These are phyloP conservation scores for Gyrodon lividus DNA, from an alignment of 768 basidiomycete genomes.

Conservation along the genomic window DNA sequence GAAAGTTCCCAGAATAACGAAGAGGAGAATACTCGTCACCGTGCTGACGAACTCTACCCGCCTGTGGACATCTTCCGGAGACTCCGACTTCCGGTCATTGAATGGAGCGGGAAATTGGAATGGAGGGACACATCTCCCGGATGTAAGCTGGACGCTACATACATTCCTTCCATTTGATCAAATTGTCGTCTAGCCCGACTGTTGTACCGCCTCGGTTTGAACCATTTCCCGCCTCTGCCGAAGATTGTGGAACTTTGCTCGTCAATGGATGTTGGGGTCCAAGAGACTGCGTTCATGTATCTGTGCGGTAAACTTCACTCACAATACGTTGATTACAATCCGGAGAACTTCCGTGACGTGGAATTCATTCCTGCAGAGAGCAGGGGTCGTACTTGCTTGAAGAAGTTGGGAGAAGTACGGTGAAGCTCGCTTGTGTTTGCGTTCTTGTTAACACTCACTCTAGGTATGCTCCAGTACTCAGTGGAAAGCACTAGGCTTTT, in stretches of 20 bases:
- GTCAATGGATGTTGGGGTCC: slow-evolving; percentile 43
- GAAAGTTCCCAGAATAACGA: slow-evolving; percentile 36
- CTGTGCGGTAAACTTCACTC: slow-evolving; percentile 65
- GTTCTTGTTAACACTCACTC: background rate
- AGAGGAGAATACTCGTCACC: slow-evolving; percentile 44
- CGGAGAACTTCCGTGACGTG: slow-evolving; percentile 48
- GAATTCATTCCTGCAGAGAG: slow-evolving; percentile 76
- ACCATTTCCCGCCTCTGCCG: slow-evolving; percentile 60
- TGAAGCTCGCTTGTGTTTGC: background rate
- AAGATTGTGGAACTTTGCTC: slow-evolving; percentile 68
- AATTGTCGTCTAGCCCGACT: slow-evolving; percentile 58
- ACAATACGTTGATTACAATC: slow-evolving; percentile 55
- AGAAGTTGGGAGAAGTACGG: slow-evolving; percentile 58
- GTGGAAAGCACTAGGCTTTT: slow-evolving; percentile 70
- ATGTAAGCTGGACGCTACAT: slow-evolving; percentile 45
- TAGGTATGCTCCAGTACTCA: slow-evolving; percentile 67
- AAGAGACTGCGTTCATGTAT: slow-evolving; percentile 66
- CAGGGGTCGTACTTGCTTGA: slow-evolving; percentile 47
- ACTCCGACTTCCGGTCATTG: slow-evolving; percentile 74
- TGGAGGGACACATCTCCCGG: slow-evolving; percentile 81
- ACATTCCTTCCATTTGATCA: background rate
- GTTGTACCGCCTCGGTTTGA: slow-evolving; percentile 64
- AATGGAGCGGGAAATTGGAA: slow-evolving; percentile 71
- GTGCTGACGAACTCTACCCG: slow-evolving; percentile 78
- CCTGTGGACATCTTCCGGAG: slow-evolving; percentile 66